phyloP scores from a whole-genome alignment of 306 rosid genomes.

The Lathyrus sativus region DNA sequence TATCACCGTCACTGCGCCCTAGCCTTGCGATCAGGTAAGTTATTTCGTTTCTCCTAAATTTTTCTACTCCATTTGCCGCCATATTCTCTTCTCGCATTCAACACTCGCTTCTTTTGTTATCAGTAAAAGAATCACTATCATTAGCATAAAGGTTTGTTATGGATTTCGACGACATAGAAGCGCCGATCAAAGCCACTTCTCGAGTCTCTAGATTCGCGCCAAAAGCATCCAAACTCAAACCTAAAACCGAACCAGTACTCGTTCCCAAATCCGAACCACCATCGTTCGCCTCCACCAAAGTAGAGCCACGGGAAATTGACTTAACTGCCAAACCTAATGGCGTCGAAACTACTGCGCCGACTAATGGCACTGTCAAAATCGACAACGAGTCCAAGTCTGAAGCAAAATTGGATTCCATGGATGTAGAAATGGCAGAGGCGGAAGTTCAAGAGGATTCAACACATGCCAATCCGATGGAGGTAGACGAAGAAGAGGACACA shows the following conservation, averaged over 20 bases:
- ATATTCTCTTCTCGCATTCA: neutral
- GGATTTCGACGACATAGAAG: slow-evolving; percentile 82
- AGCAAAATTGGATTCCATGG: slow-evolving; percentile 30
- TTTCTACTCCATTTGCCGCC: neutral
- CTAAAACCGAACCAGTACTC: slow-evolving; percentile 44
- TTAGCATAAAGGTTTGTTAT: slow-evolving; percentile 27
- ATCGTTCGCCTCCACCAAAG: slow-evolving; percentile 35
- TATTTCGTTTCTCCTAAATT: too few relatives aligned
- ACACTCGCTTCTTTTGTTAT: neutral
- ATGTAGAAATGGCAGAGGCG: slow-evolving; percentile 46
- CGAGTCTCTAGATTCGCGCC: slow-evolving; percentile 69
- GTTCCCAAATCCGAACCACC: slow-evolving; percentile 38
- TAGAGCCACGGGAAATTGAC: slow-evolving; percentile 43
- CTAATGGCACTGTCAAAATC: slow-evolving; percentile 47
- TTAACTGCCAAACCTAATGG: slow-evolving; percentile 32
- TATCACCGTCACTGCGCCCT: too few relatives aligned
- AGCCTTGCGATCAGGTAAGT: too few relatives aligned
- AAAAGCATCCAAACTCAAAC: slow-evolving; percentile 59
- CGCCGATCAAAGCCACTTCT: slow-evolving; percentile 47
- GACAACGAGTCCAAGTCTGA: slow-evolving; percentile 45
- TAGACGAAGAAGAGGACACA: slow-evolving; percentile 64
- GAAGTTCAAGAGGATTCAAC: slow-evolving; percentile 46
- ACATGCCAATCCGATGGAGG: slow-evolving; percentile 41
- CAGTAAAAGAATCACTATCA: neutral
- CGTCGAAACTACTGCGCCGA: slow-evolving; percentile 36